Evolutionary conservation across 2,329 filamentous ascomycete genomes (phyloP), one percentile per base, ranked within the genome.

Genomic region (Lasiodiplodia gonubiensis): DNA sequence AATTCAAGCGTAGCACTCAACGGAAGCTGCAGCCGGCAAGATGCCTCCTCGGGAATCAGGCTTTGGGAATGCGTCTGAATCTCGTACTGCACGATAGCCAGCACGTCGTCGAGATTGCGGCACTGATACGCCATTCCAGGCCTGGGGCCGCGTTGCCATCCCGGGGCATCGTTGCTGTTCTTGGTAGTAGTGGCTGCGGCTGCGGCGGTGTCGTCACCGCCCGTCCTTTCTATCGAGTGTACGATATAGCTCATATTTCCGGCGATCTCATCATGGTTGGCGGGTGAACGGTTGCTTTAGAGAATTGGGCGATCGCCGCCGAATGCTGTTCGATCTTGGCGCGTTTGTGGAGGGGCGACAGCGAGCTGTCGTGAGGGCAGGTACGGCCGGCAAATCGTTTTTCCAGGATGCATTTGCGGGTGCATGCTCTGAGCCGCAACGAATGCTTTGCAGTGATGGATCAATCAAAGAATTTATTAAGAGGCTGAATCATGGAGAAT

Each of bases 31-130:
- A 66, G 39, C 5, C 52, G 52, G 21, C 64, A 66, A 11, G 46
- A 37, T 21, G 57, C 52, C 12, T 57, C 52, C 39, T 66, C 64
- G 8, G 51, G 51, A 46, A 65, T 55, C 23, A 65, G 49, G 2
- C 35, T 52, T 21, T 48, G 51, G 14, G 39, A 49, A 23, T 48
- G 42, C 51, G 37, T 55, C 25, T 65, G 61, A 7, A 54, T 18
- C 37, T 65, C n/a, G 5, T 42, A 64, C 21, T 37, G 64, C 18
- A 66, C 25, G 25, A 53, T 53, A n/a, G 64, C 18, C 18, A 49
- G 25, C n/a, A 66, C 27, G 42, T 66, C 64, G 42, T 66, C 64
- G 23, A 66, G 64, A 21, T 59, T 49, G 25, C 53, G n/a, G 53
- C 64, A 66, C 30, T 59, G 64, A 18, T 57, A 66, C 8, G 64